These are phyloP conservation scores for Diaporthe sp. DNA, from an alignment of 2,329 filamentous ascomycete genomes.

Conservation along the genomic window DNA sequence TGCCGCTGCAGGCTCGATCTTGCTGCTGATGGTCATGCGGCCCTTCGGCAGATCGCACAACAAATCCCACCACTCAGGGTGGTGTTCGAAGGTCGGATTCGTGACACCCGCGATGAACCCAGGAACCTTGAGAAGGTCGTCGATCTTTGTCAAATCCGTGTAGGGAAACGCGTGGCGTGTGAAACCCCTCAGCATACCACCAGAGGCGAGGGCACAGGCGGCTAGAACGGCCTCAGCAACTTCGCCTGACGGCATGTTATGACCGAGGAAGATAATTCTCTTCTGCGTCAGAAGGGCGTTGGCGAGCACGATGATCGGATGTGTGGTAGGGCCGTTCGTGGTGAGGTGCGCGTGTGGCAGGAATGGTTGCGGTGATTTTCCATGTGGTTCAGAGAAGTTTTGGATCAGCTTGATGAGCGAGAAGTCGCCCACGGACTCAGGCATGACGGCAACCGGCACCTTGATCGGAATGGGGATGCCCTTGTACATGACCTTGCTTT, in stretches of 20 bases:
- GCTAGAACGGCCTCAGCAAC: constrained; percentile 98
- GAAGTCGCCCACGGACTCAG: constrained; percentile 97
- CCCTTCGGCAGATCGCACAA: constrained; percentile 94
- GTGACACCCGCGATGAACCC: constrained; percentile 98
- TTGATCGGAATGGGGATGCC: constrained; percentile 97
- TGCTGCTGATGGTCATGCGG: constrained; percentile 92
- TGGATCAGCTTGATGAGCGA: constrained; percentile 97
- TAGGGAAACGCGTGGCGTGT: constrained; percentile 98
- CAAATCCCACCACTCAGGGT: constrained; percentile 98
- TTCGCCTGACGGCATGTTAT: constrained; percentile 94
- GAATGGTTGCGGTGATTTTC: constrained; percentile 88
- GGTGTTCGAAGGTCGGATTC: constrained; percentile 94
- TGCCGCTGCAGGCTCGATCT: constrained; percentile 83
- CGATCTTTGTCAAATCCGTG: constrained; percentile 97
- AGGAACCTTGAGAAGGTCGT: constrained; percentile 94
- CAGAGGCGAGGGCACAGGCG: constrained; percentile 94
- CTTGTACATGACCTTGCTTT: constrained; percentile 95
- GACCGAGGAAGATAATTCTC: constrained; percentile 93
- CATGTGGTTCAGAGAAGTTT: constrained; percentile 87
- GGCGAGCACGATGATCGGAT: constrained; percentile 93
- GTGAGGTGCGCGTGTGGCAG: constrained; percentile 91
- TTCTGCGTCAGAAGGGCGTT: constrained; percentile 98
- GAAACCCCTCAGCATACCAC: constrained; percentile 92
- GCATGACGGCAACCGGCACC: constrained; percentile 91
- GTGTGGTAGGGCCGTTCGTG: constrained; percentile 88